Base-by-base conservation (phyloP, 257 asterid species). In the Penstemon eatonii region DNA sequence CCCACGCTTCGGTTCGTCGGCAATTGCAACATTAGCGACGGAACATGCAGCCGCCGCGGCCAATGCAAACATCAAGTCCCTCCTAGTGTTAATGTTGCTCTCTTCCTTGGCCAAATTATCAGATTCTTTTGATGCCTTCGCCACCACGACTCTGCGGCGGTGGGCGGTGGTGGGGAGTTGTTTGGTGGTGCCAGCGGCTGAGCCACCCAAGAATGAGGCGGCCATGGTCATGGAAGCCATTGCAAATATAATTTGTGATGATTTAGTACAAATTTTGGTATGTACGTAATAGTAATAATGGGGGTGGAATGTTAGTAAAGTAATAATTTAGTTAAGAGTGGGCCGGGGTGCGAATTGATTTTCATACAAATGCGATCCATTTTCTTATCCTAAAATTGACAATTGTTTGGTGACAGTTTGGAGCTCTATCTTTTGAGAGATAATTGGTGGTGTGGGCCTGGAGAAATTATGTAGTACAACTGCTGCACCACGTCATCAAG, bases 41-140 rank as follows among this genome's bases (percentile, higher is more conserved):
- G 84, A 59, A 75, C 81, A 73, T 1, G 81, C 84, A 0, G 91
- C 93, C 0, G 82, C 89, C 0, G 95, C 84, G 1, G 83, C 84
- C 12, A 68, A 79, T 0, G 84, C 95, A 8, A 87, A 74, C 85
- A 83, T 80, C 86, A 85, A 12, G 36, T 78, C 89, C 79, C 96
- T 84, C 65, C 96, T 82, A 0, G 75, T 75, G 63, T 83, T 79
- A 66, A 81, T 78, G 79, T 15, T 80, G 60, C 61, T 69, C 68
- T 77, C 81, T 44, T 66, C 83, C 58, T 65, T 68, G 47, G 49
- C 83, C 69, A 67, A 52, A 44, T 71, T 76, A 7, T 78, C 84
- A 6, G 83, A 40, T 18, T 52, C 83, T 74, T 11, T 80, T 0
- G 86, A 79, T 33, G 91, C 94, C 73, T 81, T 84, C 1, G 77